phyloP scores from a whole-genome alignment of 176 grass and related monocot genomes.

The Cocos nucifera region DNA sequence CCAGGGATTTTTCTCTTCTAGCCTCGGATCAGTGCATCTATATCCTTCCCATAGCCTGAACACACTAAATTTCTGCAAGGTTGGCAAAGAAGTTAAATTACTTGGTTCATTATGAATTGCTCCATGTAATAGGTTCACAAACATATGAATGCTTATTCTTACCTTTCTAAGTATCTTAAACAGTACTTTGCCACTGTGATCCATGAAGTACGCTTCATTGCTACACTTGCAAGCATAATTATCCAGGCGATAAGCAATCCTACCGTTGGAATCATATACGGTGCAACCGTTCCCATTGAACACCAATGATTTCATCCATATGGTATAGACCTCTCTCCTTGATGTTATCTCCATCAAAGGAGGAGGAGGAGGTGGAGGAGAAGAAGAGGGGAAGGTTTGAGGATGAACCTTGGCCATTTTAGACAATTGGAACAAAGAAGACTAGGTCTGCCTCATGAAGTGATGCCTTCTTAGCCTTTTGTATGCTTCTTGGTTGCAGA shows the following conservation, averaged over 20 bases:
- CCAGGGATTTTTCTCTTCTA: conserved; percentile 34
- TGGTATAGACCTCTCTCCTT: conserved; percentile 53
- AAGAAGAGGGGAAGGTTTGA: conserved; percentile 4
- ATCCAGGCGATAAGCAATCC: conserved; percentile 67
- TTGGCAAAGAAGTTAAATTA: too few relatives aligned
- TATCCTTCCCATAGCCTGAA: conserved; percentile 62
- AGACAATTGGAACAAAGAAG: not conserved
- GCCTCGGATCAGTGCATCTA: conserved; percentile 9
- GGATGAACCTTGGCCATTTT: conserved; percentile 30
- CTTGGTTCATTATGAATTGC: too few relatives aligned
- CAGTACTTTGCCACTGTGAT: conserved; percentile 42
- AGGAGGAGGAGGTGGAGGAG: conserved; percentile 5
- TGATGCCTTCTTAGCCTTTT: too few relatives aligned
- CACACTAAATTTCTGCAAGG: conserved; percentile 32
- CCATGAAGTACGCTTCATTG: conserved; percentile 56
- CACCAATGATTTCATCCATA: conserved; percentile 91
- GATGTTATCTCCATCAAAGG: conserved; percentile 17
- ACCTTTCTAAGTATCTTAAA: conserved; percentile 51
- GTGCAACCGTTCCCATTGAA: conserved; percentile 64
- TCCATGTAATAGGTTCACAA: too few relatives aligned
- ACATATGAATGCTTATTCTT: not conserved
- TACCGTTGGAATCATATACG: conserved; percentile 50
- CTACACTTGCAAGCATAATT: conserved; percentile 56
- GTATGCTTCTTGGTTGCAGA: too few relatives aligned
- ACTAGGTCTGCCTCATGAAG: too few relatives aligned